Conservation (phyloP, 805 yeast genomes). For the Tetrapisispora phaffii region DNA sequence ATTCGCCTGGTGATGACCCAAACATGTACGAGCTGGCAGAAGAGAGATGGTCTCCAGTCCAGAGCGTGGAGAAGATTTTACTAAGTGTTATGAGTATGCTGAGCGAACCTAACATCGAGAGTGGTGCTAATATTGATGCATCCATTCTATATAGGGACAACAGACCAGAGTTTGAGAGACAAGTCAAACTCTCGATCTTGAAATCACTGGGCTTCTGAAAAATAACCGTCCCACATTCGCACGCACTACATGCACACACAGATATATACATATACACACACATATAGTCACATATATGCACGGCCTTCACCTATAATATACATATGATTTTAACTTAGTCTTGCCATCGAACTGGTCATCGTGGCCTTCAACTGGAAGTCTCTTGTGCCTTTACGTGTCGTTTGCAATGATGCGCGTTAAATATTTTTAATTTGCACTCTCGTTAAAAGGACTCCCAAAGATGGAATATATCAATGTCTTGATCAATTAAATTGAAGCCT, state of each 20-base stretch:
- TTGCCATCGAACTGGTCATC: no score
- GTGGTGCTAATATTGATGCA: conserved; percentile 83
- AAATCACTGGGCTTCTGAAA: conserved; percentile 55
- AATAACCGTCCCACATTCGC: conserved; percentile 4
- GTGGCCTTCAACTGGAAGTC: no score
- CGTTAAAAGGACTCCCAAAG: no score
- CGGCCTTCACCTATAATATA: no score
- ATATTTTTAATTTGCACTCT: no score
- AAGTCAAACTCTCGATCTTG: conserved; percentile 58
- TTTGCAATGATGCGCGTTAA: background rate
- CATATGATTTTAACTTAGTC: no score
- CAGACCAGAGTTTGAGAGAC: conserved; percentile 52
- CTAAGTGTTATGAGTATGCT: conserved; percentile 91
- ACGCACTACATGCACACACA: background rate
- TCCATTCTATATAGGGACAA: conserved; percentile 85
- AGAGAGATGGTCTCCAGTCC: conserved; percentile 97
- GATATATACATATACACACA: background rate
- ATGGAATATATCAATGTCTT: no score
- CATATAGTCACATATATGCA: no score
- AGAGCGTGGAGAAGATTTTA: conserved; percentile 92
- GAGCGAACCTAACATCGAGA: conserved; percentile 92
- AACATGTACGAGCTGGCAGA: conserved; percentile 90
- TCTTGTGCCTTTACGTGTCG: background rate
- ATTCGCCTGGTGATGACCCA: conserved; percentile 96
- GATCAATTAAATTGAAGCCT: no score